These are phyloP conservation scores for Omphalea diandra DNA, from an alignment of 441 rosid species.

Conservation along the genomic window DNA sequence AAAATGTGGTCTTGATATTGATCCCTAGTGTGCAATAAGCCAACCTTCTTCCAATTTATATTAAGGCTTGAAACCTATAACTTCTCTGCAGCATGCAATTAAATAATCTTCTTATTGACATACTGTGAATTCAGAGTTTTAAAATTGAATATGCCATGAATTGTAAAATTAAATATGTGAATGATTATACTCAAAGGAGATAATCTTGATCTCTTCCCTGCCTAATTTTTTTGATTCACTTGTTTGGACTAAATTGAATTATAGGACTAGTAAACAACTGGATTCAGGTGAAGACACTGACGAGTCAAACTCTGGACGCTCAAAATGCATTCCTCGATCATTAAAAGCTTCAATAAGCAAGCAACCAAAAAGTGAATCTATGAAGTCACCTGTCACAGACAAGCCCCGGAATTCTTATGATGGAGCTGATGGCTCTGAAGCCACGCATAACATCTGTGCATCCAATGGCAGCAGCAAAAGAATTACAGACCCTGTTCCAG, in stretches of 20 bases:
- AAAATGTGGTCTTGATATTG: neutral
- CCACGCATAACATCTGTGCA: conserved; percentile 13
- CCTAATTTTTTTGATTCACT: neutral
- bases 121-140: neutral
- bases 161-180: neutral
- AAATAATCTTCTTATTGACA: neutral
- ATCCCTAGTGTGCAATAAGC: neutral
- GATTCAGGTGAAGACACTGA: conserved; percentile 47
- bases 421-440: conserved; percentile 36
- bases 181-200: neutral
- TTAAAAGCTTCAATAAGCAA: conserved; percentile 61
- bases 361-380: conserved; percentile 55
- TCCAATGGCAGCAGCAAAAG: conserved; percentile 55
- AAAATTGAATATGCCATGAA: neutral
- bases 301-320: conserved; percentile 45
- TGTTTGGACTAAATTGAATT: conserved; percentile 19
- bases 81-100: neutral
- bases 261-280: conserved; percentile 57
- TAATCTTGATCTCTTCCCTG: neutral
- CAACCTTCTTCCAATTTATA: neutral
- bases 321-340: conserved; percentile 57
- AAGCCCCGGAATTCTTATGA: conserved; percentile 58
- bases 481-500: conserved; percentile 40
- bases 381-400: conserved; percentile 65
- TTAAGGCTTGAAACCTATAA: neutral